Evolutionary conservation across 805 yeast species (phyloP).

Genomic region (Candida boleticola): DNA sequence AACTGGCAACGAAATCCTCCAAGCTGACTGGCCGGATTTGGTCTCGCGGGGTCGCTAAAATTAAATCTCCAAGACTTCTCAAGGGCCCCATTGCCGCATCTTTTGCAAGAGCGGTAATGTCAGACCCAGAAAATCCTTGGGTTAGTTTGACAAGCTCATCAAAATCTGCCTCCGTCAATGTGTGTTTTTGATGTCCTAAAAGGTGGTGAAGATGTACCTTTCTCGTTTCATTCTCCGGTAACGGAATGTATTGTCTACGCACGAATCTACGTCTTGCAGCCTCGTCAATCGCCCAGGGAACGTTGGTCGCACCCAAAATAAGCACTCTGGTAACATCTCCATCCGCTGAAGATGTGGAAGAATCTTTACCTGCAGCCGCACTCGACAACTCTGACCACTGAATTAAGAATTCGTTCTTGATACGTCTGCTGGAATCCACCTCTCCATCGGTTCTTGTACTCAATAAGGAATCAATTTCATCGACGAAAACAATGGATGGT

Average conservation of each 20-base stretch:
- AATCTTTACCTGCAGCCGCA: conserved; percentile 72
- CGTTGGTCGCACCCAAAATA: conserved; percentile 89
- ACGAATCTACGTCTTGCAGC: conserved; percentile 94
- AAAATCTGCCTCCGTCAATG: conserved; percentile 62
- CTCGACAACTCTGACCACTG: conserved; percentile 93
- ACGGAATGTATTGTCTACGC: conserved; percentile 86
- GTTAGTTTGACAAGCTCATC: conserved; percentile 62
- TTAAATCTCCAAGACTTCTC: conserved; percentile 81
- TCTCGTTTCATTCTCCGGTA: conserved; percentile 87
- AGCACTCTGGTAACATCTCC: conserved; percentile 61
- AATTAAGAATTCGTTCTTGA: conserved; percentile 88
- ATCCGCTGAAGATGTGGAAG: conserved; percentile 30
- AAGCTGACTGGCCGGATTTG: conserved; percentile 74
- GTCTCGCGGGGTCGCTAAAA: conserved; percentile 66
- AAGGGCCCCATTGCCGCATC: conserved; percentile 99
- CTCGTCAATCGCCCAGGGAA: conserved; percentile 97
- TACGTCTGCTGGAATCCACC: conserved; percentile 84
- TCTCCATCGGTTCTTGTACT: conserved; percentile 76
- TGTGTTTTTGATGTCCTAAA: conserved; percentile 68
- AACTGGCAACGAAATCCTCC: conserved; percentile 71
- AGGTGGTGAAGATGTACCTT: conserved; percentile 66
- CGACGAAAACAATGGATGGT: conserved; percentile 92
- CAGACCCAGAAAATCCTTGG: conserved; percentile 85
- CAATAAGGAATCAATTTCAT: conserved; percentile 89
- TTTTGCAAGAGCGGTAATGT: conserved; percentile 88